Evolutionary conservation across 192 early-diverging fungal species (phyloP).

Genomic region (Paraglomus brasilianum): DNA sequence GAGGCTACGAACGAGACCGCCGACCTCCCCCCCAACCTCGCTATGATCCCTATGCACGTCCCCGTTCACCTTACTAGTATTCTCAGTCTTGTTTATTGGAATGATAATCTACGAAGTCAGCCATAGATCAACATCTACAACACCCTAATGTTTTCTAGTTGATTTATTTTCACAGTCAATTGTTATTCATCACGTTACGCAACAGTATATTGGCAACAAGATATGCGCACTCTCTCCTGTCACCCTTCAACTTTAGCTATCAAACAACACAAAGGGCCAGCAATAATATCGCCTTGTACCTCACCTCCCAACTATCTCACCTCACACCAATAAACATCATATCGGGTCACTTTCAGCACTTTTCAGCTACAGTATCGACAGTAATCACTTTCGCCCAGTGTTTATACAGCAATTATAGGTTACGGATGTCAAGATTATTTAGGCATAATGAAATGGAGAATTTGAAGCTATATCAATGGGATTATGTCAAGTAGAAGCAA

Average conservation of each 20-base stretch:
- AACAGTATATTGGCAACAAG: constrained; percentile 17
- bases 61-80: constrained; percentile 28
- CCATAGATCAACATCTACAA: background rate
- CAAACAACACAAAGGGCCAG: constrained; percentile 23
- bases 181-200: constrained; percentile 13
- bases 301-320: constrained; percentile 28
- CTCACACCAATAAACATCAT: constrained; percentile 25
- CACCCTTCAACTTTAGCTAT: constrained; percentile 29
- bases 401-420: too few relatives aligned
- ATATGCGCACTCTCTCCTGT: background rate
- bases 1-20: constrained; percentile 30
- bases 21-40: constrained; percentile 22
- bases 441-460: too few relatives aligned
- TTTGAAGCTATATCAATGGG: too few relatives aligned
- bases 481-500: too few relatives aligned
- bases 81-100: background rate
- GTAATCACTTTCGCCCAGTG: too few relatives aligned
- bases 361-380: constrained; percentile 28
- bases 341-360: constrained; percentile 21
- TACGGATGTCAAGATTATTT: too few relatives aligned
- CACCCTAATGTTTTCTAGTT: constrained; percentile 1
- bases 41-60: constrained; percentile 28
- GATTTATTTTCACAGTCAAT: constrained; percentile 18
- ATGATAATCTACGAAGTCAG: background rate
- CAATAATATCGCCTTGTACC: constrained; percentile 30